Conservation (phyloP, 1,139 yeast genomes). For the Lodderomyces metapsilosis region DNA sequence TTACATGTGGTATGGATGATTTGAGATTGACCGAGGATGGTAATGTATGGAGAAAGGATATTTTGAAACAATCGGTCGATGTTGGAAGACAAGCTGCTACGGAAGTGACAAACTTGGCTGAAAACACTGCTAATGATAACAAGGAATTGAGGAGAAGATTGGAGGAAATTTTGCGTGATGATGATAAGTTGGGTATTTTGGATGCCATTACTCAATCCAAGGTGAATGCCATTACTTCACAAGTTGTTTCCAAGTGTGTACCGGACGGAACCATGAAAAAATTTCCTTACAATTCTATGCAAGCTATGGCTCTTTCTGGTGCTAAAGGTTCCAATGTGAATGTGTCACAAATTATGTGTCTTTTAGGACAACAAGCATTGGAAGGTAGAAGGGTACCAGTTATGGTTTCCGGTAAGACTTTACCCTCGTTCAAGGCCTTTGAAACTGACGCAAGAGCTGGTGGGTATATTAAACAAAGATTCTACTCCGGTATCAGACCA, state of each 20-base stretch:
- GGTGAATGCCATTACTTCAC: conserved; percentile 87
- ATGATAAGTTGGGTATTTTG: conserved; percentile 83
- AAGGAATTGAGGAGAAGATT: conserved; percentile 82
- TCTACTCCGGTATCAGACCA: conserved; percentile 97
- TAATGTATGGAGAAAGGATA: conserved; percentile 82
- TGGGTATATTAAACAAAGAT: conserved; percentile 95
- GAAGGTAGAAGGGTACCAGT: conserved; percentile 99
- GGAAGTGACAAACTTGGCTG: conserved; percentile 84
- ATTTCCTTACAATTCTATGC: conserved; percentile 97
- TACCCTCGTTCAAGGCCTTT: conserved; percentile 94
- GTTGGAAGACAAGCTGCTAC: conserved; percentile 90
- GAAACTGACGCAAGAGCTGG: conserved; percentile 99
- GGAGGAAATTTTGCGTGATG: conserved; percentile 94
- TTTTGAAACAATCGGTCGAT: conserved; percentile 71
- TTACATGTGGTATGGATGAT: conserved; percentile 99
- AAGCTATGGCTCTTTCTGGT: conserved; percentile 98
- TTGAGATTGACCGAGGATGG: conserved; percentile 90
- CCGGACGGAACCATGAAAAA: conserved; percentile 95
- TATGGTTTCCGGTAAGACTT: conserved; percentile 97
- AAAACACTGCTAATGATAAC: conserved; percentile 54
- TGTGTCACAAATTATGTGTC: conserved; percentile 98
- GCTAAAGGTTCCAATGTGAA: conserved; percentile 99
- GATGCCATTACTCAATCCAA: conserved; percentile 96
- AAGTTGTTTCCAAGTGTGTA: conserved; percentile 90
- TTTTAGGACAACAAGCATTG: conserved; percentile 97